Conservation (phyloP, 768 basidiomycete species). For the Tricholoma hemisulphureum region DNA sequence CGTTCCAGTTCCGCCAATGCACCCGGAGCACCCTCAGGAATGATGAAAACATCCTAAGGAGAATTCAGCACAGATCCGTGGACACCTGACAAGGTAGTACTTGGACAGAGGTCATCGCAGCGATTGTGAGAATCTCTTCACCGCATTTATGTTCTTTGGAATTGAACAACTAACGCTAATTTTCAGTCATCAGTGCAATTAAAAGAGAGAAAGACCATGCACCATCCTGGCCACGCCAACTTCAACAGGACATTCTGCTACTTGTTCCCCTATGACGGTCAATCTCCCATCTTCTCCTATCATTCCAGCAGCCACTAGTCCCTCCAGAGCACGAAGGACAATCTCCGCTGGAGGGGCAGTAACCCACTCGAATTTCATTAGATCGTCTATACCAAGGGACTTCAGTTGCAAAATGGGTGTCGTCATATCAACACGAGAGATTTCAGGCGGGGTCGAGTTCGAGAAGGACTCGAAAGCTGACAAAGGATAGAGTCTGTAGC, state of each 20-base stretch:
- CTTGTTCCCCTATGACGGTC: conserved; percentile 74
- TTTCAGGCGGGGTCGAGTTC: conserved; percentile 79
- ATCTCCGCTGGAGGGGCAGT: conserved; percentile 84
- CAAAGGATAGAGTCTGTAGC: conserved; percentile 85
- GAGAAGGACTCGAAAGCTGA: conserved; percentile 60
- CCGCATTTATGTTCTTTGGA: conserved; percentile 88
- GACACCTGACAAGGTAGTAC: conserved; percentile 30
- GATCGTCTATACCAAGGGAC: conserved; percentile 89
- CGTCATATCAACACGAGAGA: conserved; percentile 86
- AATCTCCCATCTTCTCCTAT: conserved; percentile 78
- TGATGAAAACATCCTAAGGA: conserved; percentile 81
- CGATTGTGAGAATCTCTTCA: conserved; percentile 93
- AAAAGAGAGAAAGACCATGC: conserved; percentile 19
- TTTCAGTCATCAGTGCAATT: neutral
- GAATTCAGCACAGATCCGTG: neutral
- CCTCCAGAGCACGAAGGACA: conserved; percentile 82
- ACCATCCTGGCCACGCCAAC: conserved; percentile 95
- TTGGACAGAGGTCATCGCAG: conserved; percentile 93
- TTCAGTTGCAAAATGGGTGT: conserved; percentile 93
- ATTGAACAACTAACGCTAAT: conserved; percentile 63
- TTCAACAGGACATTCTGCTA: conserved; percentile 93
- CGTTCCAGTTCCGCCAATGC: conserved; percentile 90
- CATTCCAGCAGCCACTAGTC: conserved; percentile 77
- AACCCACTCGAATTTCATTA: conserved; percentile 97
- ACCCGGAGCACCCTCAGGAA: conserved; percentile 80